Conservation (phyloP, 805 yeast species). For the Teunomyces atbi region DNA sequence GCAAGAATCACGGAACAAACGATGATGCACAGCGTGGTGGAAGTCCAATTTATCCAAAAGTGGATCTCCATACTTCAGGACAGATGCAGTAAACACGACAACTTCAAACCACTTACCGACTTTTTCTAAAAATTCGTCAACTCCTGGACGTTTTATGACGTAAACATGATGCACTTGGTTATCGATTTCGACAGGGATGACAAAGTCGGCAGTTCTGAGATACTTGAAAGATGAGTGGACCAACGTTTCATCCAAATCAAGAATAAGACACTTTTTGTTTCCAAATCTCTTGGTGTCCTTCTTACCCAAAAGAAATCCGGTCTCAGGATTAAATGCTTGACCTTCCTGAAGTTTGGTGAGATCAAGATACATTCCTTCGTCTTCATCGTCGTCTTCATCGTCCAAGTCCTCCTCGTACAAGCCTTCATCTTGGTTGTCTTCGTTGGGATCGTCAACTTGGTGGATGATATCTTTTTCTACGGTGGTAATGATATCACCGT, state of each 20-base stretch:
- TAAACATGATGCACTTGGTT: constrained; percentile 90
- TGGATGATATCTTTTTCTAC: constrained; percentile 1
- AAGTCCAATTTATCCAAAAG: constrained; percentile 82
- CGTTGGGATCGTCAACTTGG: background rate
- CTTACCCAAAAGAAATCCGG: constrained; percentile 65
- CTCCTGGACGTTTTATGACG: constrained; percentile 97
- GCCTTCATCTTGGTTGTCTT: background rate
- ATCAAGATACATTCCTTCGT: constrained; percentile 44
- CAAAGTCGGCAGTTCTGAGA: constrained; percentile 90
- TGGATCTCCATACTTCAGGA: constrained; percentile 94
- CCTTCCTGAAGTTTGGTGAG: constrained; percentile 67
- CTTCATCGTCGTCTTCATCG: constrained; percentile 19
- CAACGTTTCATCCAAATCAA: constrained; percentile 93
- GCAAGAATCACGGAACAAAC: constrained; percentile 93
- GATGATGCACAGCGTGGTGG: constrained; percentile 75
- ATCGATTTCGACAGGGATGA: constrained; percentile 96
- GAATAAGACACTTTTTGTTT: constrained; percentile 78
- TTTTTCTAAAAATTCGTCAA: constrained; percentile 80
- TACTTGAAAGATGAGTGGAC: constrained; percentile 95
- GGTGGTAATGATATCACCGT: background rate
- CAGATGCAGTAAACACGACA: constrained; percentile 96
- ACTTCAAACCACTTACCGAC: constrained; percentile 91
- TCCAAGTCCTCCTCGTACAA: constrained; percentile 3
- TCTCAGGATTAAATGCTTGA: constrained; percentile 60
- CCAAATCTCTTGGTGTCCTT: constrained; percentile 45